phyloP scores from a whole-genome alignment of 345 rosid species.

The Euphorbia peplus region DNA sequence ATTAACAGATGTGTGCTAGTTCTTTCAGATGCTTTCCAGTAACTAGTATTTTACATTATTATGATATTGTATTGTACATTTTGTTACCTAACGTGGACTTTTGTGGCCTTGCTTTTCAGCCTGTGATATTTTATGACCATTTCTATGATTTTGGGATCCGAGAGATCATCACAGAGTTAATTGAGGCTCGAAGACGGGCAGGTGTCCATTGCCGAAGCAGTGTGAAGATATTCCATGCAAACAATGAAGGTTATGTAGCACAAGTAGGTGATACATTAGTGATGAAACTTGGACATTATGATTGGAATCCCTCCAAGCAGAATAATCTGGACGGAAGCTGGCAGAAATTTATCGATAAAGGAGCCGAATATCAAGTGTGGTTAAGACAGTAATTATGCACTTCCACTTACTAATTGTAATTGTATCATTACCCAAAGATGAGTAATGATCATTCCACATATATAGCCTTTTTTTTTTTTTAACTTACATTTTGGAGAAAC shows the following conservation, averaged over 20 bases:
- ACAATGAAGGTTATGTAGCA: conserved; percentile 46
- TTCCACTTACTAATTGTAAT: not conserved
- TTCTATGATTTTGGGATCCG: conserved; percentile 46
- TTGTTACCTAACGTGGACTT: not conserved
- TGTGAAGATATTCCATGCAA: conserved; percentile 41
- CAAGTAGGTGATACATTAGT: conserved; percentile 34
- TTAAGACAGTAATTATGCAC: conserved; percentile 26
- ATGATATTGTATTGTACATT: too few relatives aligned
- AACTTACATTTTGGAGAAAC: too few relatives aligned
- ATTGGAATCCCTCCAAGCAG: conserved; percentile 46
- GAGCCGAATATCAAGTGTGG: conserved; percentile 40
- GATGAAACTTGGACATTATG: conserved; percentile 40
- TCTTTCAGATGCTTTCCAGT: not conserved
- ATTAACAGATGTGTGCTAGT: not conserved
- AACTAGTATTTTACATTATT: too few relatives aligned
- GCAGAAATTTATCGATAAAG: conserved; percentile 43
- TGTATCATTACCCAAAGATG: not conserved
- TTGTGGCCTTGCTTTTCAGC: conserved; percentile 28
- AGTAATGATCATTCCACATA: not conserved
- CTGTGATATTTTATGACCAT: conserved; percentile 41
- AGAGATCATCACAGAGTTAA: conserved; percentile 35
- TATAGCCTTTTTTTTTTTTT: not conserved
- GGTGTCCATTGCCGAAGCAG: conserved; percentile 41
- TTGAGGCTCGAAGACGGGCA: conserved; percentile 37
- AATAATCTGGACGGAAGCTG: conserved; percentile 42